Base-by-base conservation (phyloP, 2,329 filamentous ascomycete genomes). In the Clarireedia hainanense region DNA sequence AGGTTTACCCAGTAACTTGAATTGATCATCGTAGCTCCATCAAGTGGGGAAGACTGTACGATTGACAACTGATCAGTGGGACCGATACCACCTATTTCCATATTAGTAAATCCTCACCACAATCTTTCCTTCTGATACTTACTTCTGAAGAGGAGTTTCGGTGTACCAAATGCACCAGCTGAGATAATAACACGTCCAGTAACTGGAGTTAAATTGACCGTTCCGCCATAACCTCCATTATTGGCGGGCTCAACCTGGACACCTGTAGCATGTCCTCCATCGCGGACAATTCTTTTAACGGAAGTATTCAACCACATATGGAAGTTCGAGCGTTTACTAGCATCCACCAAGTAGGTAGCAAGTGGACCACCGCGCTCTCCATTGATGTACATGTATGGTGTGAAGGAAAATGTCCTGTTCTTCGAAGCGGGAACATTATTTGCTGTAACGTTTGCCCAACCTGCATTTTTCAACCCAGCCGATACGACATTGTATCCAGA, bases 311-410 rank as follows among this genome's bases (percentile, higher is more conserved):
- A 79, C 75, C 81, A 82, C 48, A 90, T 73, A 52, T 80, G 76
- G 71, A 90, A 89, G 72, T 89, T 87, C 40, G 73, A 70, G 57
- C 81, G 76, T 43, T 73, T 72, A 48, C 76, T 74, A 1, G 84
- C 84, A 17, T 77, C 75, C 4, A 84, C 81, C 1, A 90, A 79
- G 65, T 90, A 90, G 0, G 86, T 88, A 7, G 81, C 82, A 67
- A 89, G 74, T 12, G 86, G 86, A 1, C 87, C 86, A 46, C 82
- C 82, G 58, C 86, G 76, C 68, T 87, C 82, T 51, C 84, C 85
- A 47, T 83, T 72, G 5, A 74, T 73, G 67, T 83, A 87, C 81
- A 88, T 86, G 73, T 81, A 88, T 26, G 81, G 78, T 24, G 82
- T 81, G 69, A 82, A 79, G 45, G 79, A 77, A 69, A 76, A 89